Base-by-base conservation (phyloP, 352 stramenopile genomes). In the Pythium aquatile region DNA sequence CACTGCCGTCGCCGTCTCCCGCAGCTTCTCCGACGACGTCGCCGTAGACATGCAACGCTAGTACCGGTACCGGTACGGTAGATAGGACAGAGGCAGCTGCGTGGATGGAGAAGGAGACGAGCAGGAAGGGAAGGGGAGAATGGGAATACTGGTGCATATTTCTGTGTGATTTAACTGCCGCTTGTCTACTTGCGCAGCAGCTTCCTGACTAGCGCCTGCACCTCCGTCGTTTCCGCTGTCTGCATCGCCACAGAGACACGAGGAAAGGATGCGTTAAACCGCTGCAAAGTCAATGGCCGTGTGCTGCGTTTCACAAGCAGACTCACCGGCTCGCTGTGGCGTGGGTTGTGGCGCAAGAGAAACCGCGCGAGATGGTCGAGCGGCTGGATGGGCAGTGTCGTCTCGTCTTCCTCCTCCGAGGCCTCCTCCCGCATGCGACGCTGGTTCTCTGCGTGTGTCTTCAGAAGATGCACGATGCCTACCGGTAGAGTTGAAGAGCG, bases 331-430 rank as follows among this genome's bases (percentile, higher is more conserved):
- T 88, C 65, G 3, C 55, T 59, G 46, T 88, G 73, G 24, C 72
- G 69, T n/a, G 81, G 78, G 49, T 93, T 93, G 30, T 87, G 77
- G 14, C 84, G 78, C 40, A 87, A 66, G 35, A 93, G 68, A 64
- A 79, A 91, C 30, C 75, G 79, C 49, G 82, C 81, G 28, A 91
- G 66, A 61, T 91, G 80, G 65, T 91, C 74, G 8, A 93, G 61
- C 9, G 82, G 81, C 28, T 79, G 72, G 56, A 91, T 79, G 16
- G 66, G 60, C 26, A 73, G 65, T 11, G 65, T 68, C 28, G 64
- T 64, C 44, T 78, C 68, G 60, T 84, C 73, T 30, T 61, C 69
- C 7, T 87, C 69, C 9, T 86, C 39, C 14, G 39, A 47, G 14
- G 39, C 72, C 42, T 73, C 56, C 49, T 81, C 67, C 17, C 73